Evolutionary conservation across 805 yeast species (phyloP), one percentile per base, ranked within the genome.

Genomic region (Spathaspora hagerdaliae): DNA sequence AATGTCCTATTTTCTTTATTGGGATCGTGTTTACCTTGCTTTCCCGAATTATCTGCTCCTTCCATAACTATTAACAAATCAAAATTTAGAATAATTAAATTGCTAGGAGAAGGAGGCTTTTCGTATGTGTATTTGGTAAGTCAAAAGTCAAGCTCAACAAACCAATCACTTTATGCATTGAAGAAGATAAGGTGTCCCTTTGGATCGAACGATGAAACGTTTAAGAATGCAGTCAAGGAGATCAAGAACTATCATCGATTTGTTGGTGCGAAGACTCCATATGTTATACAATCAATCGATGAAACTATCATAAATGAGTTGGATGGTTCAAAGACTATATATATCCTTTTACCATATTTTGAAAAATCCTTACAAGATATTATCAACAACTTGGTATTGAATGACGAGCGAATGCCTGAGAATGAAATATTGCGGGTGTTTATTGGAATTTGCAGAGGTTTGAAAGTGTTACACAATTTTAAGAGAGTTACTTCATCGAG

Each of bases 91-190:
- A 83, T 91, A 13, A 65, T 81, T 44, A 75, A 80, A 48, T 73
- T 91, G n/a, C 69, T 91, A 6, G 96, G 96, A 8, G 97, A 90
- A 67, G 96, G 96, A 2, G 95, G 94, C 11, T 86, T 85, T 59
- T 83, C 96, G 0, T 89, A 85, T 54, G 96, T 88, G 7, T 91
- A 91, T 58, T 69, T 89, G 19, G 96, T 90, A 3, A 73, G 80
- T 12, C 60, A 59, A 51, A 69, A 71, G 38, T 61, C 71, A 26
- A 67, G 73, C 51, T 33, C 41, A 11, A 32, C 39, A 27, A 67
- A 74, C 31, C 76, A 75, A 33, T 60, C 65, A 13, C 45, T 63
- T 36, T 87, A 80, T 57, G 96, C 96, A 3, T 67, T 91, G 58
- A 91, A 91, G 69, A 86, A 87, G 68, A 87, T 89, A 44, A 71